phyloP scores from a whole-genome alignment of 331 rosid genomes.

The Quercus tomentella region DNA sequence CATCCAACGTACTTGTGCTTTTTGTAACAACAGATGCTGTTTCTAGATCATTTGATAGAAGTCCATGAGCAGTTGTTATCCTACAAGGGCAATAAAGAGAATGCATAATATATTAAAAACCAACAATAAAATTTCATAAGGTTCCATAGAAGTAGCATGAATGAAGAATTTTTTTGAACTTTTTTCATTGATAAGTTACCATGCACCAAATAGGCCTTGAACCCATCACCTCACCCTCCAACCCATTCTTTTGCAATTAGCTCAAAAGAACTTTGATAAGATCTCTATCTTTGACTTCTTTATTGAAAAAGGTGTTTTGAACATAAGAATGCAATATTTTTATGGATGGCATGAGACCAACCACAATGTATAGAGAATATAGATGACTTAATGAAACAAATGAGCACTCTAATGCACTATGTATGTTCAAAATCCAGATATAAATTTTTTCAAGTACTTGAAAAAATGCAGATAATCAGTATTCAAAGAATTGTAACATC shows the following conservation, averaged over 20 bases:
- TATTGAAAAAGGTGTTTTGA: not conserved
- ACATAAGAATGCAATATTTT: not conserved
- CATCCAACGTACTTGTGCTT: constrained; percentile 35
- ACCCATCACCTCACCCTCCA: not conserved
- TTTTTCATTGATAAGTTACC: not conserved
- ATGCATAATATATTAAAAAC: constrained; percentile 22
- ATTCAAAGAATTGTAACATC: constrained; percentile 4
- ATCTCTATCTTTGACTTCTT: not conserved
- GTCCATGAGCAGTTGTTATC: constrained; percentile 42
- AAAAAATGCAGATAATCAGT: constrained; percentile 16
- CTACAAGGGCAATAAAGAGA: constrained; percentile 40
- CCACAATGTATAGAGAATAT: not conserved
- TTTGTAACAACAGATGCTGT: constrained; percentile 43
- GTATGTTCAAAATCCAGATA: not conserved
- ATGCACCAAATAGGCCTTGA: not conserved
- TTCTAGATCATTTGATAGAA: constrained; percentile 42
- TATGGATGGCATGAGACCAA: constrained; percentile 19
- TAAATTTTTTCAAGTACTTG: not conserved
- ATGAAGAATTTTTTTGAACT: not conserved
- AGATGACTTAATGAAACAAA: not conserved
- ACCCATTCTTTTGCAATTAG: not conserved
- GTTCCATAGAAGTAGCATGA: constrained; percentile 4
- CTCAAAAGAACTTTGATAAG: not conserved
- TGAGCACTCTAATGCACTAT: not conserved
- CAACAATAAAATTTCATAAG: not conserved